Base-by-base conservation (phyloP, 768 basidiomycete species). In the Daedaleopsis nitida region DNA sequence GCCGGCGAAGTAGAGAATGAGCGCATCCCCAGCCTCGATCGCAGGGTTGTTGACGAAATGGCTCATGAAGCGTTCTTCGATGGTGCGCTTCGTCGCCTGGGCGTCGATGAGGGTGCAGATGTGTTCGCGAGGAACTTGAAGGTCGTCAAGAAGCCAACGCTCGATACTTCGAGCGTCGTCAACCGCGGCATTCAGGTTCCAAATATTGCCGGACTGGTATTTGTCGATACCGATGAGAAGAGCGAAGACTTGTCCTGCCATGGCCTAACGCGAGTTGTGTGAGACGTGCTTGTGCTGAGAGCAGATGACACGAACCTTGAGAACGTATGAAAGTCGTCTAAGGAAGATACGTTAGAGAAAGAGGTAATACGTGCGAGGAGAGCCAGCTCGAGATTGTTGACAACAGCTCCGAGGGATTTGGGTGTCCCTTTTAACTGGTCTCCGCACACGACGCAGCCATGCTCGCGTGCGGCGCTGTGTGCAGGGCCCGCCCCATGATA, bases 1-100 rank as follows among this genome's bases (percentile, higher is more conserved):
- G n/a, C 88, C 89, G 39, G 89, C 86, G 68, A 88, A 90, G 67
- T 87, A 90, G 52, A 90, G 70, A 63, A 90, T 65, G 43, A 90
- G 79, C 35, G 88, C 84, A 60, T 89, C 88, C 23, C 84, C 88
- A 24, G 71, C 74, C 51, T 82, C 79, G 54, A 90, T 86, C 32
- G 72, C 73, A 9, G 81, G 74, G 67, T 90, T 89, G 70, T 85
- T 83, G 63, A 85, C 76, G 39, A 90, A 77, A 65, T 89, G 88
- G 5, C 75, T 74, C 77, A 82, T 81, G 66, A 90, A 86, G 0
- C 71, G 72, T 66, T 83, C 80, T 68, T 88, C 86, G 37, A 90
- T 87, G 63, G 77, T 77, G 49, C 77, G 74, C 68, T 86, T 85
- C 7, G 87, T 85, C 1, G 87, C 88, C 52, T 85, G 77, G 39